These are phyloP conservation scores for Phytophthora pisi DNA, from an alignment of 352 stramenopile genomes.

Conservation along the genomic window DNA sequence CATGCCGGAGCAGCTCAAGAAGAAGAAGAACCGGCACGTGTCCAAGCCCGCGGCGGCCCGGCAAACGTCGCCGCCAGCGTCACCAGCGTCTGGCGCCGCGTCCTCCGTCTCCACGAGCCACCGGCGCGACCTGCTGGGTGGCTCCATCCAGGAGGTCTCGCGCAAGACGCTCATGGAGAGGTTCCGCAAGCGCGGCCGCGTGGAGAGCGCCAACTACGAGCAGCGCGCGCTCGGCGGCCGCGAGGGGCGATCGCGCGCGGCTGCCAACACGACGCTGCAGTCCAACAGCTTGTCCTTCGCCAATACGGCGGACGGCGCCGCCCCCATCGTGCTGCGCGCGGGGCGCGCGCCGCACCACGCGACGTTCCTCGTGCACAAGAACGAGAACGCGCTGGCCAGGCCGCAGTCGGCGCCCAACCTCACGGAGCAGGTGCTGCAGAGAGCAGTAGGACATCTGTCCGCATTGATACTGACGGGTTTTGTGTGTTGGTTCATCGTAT, in stretches of 20 bases:
- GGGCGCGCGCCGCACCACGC: constrained; percentile 18
- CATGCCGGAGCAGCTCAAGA: constrained; percentile 21
- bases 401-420: constrained; percentile 34
- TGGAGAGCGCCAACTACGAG: constrained; percentile 69
- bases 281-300: constrained; percentile 28
- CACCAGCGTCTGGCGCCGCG: not conserved
- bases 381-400: constrained; percentile 4
- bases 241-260: not conserved
- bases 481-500: constrained; percentile 1
- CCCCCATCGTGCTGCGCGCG: constrained; percentile 10
- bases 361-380: constrained; percentile 27
- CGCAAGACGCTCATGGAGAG: constrained; percentile 49
- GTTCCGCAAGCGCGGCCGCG: constrained; percentile 66
- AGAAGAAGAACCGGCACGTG: constrained; percentile 38
- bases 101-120: constrained; percentile 18
- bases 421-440: constrained; percentile 29
- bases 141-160: constrained; percentile 38
- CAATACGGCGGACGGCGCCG: constrained; percentile 14
- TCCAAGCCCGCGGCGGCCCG: constrained; percentile 30
- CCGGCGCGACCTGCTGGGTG: constrained; percentile 34
- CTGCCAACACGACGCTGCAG: constrained; percentile 10
- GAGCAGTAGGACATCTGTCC: not conserved
- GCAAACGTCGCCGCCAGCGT: constrained; percentile 15
- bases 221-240: not conserved
- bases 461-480: constrained; percentile 5